Percentiles rank a stretch among this genome's conserved stretches.
phyloP scores from a whole-genome alignment of 306 rosid genomes.

The Prunus campanulata region DNA sequence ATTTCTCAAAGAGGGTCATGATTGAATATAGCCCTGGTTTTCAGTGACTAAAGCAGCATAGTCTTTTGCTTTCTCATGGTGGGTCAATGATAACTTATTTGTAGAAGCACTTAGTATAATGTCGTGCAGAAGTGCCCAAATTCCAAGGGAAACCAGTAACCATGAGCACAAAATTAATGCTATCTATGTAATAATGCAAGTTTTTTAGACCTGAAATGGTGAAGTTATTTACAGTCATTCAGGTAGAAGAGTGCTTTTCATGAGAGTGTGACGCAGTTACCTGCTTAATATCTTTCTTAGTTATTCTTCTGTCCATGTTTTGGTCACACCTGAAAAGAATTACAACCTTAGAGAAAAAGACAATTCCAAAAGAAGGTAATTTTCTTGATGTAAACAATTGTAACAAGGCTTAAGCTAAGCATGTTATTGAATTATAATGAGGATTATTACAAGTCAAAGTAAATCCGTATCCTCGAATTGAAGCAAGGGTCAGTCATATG shows the following conservation, averaged over 20 bases:
- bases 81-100: conserved; percentile 66
- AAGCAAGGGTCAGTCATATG: conserved; percentile 49
- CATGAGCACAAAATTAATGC: neutral
- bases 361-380: neutral
- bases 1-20: neutral
- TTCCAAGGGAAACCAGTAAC: neutral
- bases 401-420: neutral
- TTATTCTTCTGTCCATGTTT: conserved; percentile 72
- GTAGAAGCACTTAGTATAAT: conserved; percentile 57
- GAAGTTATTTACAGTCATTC: neutral
- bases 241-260: neutral
- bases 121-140: conserved; percentile 38
- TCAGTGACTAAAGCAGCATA: conserved; percentile 59
- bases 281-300: conserved; percentile 62
- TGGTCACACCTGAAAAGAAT: conserved; percentile 59
- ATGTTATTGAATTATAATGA: neutral
- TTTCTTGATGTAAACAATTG: neutral
- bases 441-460: conserved; percentile 68
- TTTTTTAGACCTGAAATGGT: too few species aligned
- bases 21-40: conserved; percentile 60
- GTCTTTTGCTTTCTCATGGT: conserved; percentile 70
- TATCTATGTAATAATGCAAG: neutral
- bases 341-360: neutral
- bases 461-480: conserved; percentile 54
- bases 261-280: conserved; percentile 22